Percentiles rank a stretch among this genome's conserved stretches.
Evolutionary conservation across 805 yeast species (phyloP).

Genomic region (Monosporozyma siamensis): DNA sequence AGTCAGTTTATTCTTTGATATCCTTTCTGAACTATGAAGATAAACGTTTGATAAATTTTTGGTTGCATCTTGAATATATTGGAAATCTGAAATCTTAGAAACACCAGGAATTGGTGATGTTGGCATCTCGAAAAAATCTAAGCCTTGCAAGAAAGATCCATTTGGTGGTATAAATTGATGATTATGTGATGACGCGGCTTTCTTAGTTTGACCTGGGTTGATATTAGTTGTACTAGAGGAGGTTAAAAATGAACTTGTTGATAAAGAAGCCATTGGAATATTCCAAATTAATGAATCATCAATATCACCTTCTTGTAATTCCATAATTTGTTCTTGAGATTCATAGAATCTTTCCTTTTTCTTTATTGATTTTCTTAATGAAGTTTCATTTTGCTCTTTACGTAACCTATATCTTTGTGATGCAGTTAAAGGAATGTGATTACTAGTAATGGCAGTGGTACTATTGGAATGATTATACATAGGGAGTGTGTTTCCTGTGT

Average conservation of each 20-base stretch:
- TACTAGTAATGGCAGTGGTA: conserved; percentile 10
- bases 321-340: conserved; percentile 20
- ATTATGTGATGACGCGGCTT: too few species aligned
- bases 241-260: conserved; percentile 24
- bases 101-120: conserved; percentile 44
- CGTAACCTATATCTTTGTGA: conserved; percentile 36
- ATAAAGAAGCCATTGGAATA: conserved; percentile 40
- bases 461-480: conserved; percentile 9
- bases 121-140: conserved; percentile 31
- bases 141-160: conserved; percentile 11
- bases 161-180: conserved; percentile 2
- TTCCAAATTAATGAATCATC: conserved; percentile 40
- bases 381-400: conserved; percentile 30
- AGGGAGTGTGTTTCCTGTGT: neutral
- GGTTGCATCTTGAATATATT: conserved; percentile 30
- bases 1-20: conserved; percentile 31
- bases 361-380: conserved; percentile 27
- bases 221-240: neutral
- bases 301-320: conserved; percentile 25
- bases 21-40: conserved; percentile 30
- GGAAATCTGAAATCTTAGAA: conserved; percentile 21
- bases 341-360: conserved; percentile 34
- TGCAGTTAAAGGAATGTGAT: conserved; percentile 28
- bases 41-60: conserved; percentile 36
- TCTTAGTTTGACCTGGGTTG: neutral